phyloP scores from a whole-genome alignment of 805 yeast species.

The Myxozyma mucilagina region DNA sequence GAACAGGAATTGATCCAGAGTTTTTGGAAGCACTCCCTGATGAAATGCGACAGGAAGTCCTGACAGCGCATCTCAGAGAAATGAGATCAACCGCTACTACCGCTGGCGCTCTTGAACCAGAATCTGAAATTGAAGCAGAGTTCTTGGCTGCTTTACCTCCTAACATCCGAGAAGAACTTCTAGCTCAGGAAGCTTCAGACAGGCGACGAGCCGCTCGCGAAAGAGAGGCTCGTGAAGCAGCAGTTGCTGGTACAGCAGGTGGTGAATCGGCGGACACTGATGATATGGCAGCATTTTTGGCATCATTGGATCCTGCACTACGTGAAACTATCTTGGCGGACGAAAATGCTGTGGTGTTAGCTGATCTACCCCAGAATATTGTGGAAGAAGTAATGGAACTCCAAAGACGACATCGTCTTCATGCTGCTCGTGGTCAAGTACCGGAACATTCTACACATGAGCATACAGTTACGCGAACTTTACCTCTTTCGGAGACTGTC shows the following conservation, averaged over 20 bases:
- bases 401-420: constrained; percentile 18
- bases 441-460: constrained; percentile 8
- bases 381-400: constrained; percentile 40
- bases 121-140: constrained; percentile 70
- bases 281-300: constrained; percentile 38
- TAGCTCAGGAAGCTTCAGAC: constrained; percentile 37
- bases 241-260: neutral
- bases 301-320: constrained; percentile 39
- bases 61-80: constrained; percentile 78
- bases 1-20: constrained; percentile 89
- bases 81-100: constrained; percentile 49
- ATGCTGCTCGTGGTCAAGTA: constrained; percentile 10
- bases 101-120: constrained; percentile 47
- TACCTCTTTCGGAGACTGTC: neutral
- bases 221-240: constrained; percentile 28
- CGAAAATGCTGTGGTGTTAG: constrained; percentile 38
- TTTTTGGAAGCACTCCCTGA: constrained; percentile 88
- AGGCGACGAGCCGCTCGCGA: constrained; percentile 32
- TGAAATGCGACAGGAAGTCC: constrained; percentile 88
- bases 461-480: neutral
- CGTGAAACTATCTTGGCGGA: constrained; percentile 40
- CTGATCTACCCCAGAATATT: constrained; percentile 37
- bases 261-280: constrained; percentile 25
- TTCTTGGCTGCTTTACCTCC: constrained; percentile 81
- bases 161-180: constrained; percentile 48